Percentiles rank a stretch among this genome's conserved stretches.
phyloP scores from a whole-genome alignment of 345 rosid genomes.

The Ailanthus altissimus region DNA sequence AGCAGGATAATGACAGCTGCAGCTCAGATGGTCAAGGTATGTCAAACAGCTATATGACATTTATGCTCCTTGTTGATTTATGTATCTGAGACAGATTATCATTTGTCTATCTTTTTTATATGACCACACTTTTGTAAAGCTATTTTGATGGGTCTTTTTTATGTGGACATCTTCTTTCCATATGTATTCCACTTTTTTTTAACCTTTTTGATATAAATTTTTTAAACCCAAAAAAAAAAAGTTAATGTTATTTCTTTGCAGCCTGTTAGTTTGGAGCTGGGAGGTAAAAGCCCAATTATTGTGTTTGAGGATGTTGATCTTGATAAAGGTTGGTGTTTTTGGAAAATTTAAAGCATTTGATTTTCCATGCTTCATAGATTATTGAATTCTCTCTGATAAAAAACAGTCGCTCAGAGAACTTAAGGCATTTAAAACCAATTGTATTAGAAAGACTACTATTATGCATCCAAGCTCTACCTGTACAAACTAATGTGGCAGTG shows the following conservation, averaged over 20 bases:
- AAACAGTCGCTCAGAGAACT: constrained; percentile 10
- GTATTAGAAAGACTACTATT: background rate
- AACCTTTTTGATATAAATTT: background rate
- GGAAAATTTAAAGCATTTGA: constrained; percentile 7
- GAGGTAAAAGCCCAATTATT: constrained; percentile 93
- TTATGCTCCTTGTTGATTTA: constrained; percentile 10
- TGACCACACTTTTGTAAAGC: background rate
- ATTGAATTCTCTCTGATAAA: constrained; percentile 11
- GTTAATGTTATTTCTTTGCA: constrained; percentile 35
- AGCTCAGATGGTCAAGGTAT: constrained; percentile 83
- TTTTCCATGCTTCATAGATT: background rate
- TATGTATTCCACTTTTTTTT: background rate
- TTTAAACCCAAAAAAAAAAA: background rate
- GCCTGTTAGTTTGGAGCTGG: constrained; percentile 95
- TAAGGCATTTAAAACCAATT: constrained; percentile 10
- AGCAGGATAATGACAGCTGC: constrained; percentile 82
- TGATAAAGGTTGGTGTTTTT: constrained; percentile 64
- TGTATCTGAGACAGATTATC: background rate
- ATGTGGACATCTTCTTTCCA: background rate
- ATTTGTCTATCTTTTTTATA: background rate
- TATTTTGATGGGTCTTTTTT: background rate
- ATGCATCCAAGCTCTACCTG: no score
- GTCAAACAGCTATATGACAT: constrained; percentile 11
- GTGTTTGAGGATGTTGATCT: constrained; percentile 93
- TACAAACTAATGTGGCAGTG: no score